phyloP scores from a whole-genome alignment of 306 rosid genomes.

The Oemleria cerasiformis region DNA sequence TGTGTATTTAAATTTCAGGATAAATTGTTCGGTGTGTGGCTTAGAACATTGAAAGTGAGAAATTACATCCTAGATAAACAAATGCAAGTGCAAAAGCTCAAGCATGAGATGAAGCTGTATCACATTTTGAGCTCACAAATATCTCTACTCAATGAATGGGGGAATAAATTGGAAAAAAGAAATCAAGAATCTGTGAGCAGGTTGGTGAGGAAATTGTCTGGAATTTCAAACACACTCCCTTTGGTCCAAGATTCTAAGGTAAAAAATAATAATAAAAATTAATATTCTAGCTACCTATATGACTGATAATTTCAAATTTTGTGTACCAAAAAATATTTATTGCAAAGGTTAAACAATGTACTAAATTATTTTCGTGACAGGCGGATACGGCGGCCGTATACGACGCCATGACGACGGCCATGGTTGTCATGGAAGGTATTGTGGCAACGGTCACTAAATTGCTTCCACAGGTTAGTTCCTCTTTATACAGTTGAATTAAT shows the following conservation, averaged over 20 bases:
- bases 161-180: constrained; percentile 45
- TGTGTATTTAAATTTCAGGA: constrained; percentile 32
- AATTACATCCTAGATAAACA: constrained; percentile 42
- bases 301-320: no score
- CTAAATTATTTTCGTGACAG: constrained; percentile 21
- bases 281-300: no score
- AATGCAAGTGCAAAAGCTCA: constrained; percentile 42
- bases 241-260: constrained; percentile 53
- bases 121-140: constrained; percentile 51
- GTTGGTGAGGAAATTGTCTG: constrained; percentile 47
- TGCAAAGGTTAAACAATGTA: constrained; percentile 30
- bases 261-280: background rate
- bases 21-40: constrained; percentile 53
- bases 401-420: constrained; percentile 49
- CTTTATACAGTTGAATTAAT: background rate
- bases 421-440: constrained; percentile 42
- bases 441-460: constrained; percentile 31
- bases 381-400: constrained; percentile 36
- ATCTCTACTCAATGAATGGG: constrained; percentile 51
- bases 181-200: constrained; percentile 55
- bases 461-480: constrained; percentile 43
- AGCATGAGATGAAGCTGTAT: constrained; percentile 44
- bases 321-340: no score
- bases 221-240: constrained; percentile 47
- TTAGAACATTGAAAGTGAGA: constrained; percentile 40